Evolutionary conservation across 768 basidiomycete species (phyloP).

Genomic region (Tephrocybe sp.): DNA sequence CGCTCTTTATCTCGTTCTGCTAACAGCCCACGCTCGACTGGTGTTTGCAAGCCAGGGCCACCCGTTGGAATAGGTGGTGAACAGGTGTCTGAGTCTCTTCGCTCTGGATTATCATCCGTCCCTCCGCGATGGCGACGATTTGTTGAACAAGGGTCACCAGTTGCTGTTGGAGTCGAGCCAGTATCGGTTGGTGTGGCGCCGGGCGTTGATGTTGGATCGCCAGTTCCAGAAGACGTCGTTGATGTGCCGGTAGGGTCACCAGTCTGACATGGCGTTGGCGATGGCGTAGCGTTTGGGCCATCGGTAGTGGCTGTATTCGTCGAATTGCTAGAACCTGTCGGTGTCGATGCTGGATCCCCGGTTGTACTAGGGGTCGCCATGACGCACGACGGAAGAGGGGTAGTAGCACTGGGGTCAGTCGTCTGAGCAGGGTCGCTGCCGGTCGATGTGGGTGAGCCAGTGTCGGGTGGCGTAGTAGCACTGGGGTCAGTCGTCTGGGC

Average conservation of each 20-base stretch:
- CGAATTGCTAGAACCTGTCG: not conserved
- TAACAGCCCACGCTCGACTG: not conserved
- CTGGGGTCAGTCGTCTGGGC: not conserved
- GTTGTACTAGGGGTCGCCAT: not conserved
- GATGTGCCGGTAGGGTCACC: no score
- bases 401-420: not conserved
- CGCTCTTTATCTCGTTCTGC: not conserved
- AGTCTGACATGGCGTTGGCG: not conserved
- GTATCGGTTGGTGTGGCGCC: not conserved
- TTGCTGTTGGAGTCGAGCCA: not conserved
- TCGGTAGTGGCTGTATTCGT: not conserved
- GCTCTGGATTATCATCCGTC: not conserved
- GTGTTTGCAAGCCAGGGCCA: not conserved
- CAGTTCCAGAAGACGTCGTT: not conserved
- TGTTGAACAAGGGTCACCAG: not conserved
- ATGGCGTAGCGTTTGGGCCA: not conserved
- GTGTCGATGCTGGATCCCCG: not conserved
- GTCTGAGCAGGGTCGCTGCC: not conserved
- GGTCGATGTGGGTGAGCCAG: not conserved
- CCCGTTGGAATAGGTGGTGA: not conserved
- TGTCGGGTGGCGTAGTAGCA: not conserved
- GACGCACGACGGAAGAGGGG: not conserved
- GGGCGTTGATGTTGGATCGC: not conserved
- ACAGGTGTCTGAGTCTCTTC: not conserved
- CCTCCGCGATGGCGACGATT: not conserved